Conservation (phyloP, 495 filamentous ascomycete species). For the Stereocaulon alpinum region DNA sequence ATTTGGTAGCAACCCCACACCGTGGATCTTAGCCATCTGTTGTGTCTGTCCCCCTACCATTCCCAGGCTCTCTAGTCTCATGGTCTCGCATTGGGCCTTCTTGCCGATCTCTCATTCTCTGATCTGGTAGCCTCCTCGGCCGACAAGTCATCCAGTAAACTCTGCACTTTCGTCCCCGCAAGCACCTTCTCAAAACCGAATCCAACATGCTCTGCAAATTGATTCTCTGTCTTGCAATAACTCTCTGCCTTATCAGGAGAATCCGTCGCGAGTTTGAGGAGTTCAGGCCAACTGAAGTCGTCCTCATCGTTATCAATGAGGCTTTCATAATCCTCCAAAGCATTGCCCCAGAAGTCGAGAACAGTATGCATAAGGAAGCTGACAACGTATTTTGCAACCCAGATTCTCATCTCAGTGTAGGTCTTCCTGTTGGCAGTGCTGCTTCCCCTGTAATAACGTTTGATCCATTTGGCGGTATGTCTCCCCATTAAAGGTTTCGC, state of each 20-base stretch:
- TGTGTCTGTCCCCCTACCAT: too few relatives aligned
- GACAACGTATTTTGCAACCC: background rate
- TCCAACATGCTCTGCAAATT: slow-evolving; percentile 5
- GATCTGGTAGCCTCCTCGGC: background rate
- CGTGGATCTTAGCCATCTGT: too few relatives aligned
- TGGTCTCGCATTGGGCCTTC: too few relatives aligned
- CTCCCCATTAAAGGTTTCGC: background rate
- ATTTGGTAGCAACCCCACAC: too few relatives aligned
- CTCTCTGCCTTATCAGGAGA: background rate
- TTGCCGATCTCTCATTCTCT: background rate
- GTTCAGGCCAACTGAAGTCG: background rate
- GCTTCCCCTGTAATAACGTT: background rate
- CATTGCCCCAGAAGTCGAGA: background rate
- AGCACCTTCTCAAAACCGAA: background rate
- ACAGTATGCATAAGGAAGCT: background rate
- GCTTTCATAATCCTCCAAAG: background rate
- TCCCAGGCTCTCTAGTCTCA: too few relatives aligned
- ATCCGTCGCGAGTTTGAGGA: background rate
- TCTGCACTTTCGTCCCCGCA: background rate
- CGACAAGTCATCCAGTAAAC: background rate
- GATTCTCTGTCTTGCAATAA: background rate
- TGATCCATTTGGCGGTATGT: background rate
- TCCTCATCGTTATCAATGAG: background rate
- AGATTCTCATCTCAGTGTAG: background rate
- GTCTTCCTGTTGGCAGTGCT: background rate